Percentiles rank a stretch among this genome's conserved stretches.
Evolutionary conservation across 2,329 filamentous ascomycete genomes (phyloP).

Genomic region (Penicillium sp.): DNA sequence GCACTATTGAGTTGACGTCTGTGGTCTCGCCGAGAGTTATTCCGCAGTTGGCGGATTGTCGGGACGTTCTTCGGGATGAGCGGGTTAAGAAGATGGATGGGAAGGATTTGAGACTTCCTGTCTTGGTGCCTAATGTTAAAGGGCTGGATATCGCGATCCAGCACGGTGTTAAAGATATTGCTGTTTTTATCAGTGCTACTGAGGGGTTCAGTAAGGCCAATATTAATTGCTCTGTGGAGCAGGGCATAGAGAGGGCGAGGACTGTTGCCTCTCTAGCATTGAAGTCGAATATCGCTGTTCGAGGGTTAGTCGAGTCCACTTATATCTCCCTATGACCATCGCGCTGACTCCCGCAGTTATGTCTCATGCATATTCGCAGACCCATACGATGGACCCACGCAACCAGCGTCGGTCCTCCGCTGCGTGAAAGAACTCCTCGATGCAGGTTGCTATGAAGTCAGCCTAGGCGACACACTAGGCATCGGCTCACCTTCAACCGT

Average conservation of each 20-base stretch:
- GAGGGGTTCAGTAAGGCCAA: constrained; percentile 46
- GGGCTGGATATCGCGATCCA: constrained; percentile 57
- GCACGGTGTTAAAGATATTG: constrained; percentile 37
- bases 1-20: constrained; percentile 75
- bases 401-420: constrained; percentile 50
- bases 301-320: constrained; percentile 28
- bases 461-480: constrained; percentile 84
- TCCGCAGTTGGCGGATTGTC: constrained; percentile 62
- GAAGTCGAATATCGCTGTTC: constrained; percentile 28
- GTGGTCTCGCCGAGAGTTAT: constrained; percentile 84
- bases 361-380: constrained; percentile 45
- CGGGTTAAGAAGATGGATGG: constrained; percentile 54
- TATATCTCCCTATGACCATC: neutral
- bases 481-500: constrained; percentile 65
- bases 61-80: constrained; percentile 19
- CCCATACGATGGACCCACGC: constrained; percentile 54
- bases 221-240: constrained; percentile 41
- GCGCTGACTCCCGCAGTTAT: constrained; percentile 19
- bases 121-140: constrained; percentile 43
- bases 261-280: constrained; percentile 32
- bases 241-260: constrained; percentile 36
- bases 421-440: constrained; percentile 64
- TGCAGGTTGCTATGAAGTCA: constrained; percentile 88
- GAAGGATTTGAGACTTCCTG: constrained; percentile 31
- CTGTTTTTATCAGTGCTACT: constrained; percentile 43